Evolutionary conservation across 768 basidiomycete species (phyloP), one percentile per base, ranked within the genome.

Genomic region (Suillus luteus): DNA sequence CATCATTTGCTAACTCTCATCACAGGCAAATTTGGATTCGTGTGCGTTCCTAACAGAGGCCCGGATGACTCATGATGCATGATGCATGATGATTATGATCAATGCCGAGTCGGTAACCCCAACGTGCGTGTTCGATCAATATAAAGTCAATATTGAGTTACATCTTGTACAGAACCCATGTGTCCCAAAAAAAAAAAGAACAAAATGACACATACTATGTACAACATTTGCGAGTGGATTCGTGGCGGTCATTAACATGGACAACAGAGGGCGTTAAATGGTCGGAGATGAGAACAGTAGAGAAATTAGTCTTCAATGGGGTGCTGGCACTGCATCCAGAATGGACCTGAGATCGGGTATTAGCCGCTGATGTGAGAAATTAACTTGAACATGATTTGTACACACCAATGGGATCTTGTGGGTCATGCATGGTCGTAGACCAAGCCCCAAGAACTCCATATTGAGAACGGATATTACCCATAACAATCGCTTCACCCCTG

Each of bases 401-500:
- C 71, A 33, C 11, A 83, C 83, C 83, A 48, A 85, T 77, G 0
- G 83, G 83, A 67, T 85, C 83, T 38, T 78, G 73, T 3, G 59
- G 55, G n/a, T 85, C 81, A 58, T 84, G 83, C 31, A 77, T 75
- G 7, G 79, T 68, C 1, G 83, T 85, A 7, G 83, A 83, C 83
- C 84, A 84, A 10, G 75, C 49, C 8, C 82, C 90, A 8, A 91
- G 69, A 1, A 86, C 79, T 19, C 90, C 89, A 71, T 77, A 86
- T 9, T 75, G 74, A 4, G 89, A 89, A 17, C 85, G 81, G 19
- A 88, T 67, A 1, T 80, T 84, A 17, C 90, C 89, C 15, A 90
- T 64, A 62, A 88, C 86, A 24, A 91, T 74, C 40, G 82, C 88
- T 43, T 85, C 81, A n/a, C 82, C 86, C 67, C 88, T 89, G 62